Evolutionary conservation across 305 asterid species (phyloP), one percentile per base, ranked within the genome.

Genomic region (Caryopteris hybrid): DNA sequence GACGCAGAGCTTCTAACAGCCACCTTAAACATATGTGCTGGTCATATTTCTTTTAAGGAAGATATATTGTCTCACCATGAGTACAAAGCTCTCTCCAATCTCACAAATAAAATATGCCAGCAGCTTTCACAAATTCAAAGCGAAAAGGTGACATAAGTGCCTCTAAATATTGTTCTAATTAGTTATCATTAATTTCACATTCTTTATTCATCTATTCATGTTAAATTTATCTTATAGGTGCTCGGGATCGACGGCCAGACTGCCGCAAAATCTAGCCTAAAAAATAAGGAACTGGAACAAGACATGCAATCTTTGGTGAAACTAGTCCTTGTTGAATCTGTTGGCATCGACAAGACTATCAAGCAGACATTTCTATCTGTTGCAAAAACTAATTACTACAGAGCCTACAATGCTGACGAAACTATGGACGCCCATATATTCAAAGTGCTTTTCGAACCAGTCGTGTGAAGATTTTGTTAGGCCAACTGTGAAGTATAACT

Each of bases 21-120:
- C 61, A 69, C 74, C 10, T 9, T 69, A 45, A 69, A 69, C 74
- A 34, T 16, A 0, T 69, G 74, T 22, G 67, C 53, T 0, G 61
- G 74, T 3, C 50, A 68, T 45, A 34, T 48, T 4, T 41, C 6
- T 27, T 34, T 68, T 10, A 46, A 55, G 11, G 60, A 58, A 34
- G 43, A 69, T 12, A 59, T 58, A 12, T 4, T 48, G 3, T 47
- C 68, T 20, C 61, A 58, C 51, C 5, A n/a, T 0, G 74, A 69
- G 21, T 69, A 69, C 68, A 58, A 11, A 5, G 10, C 67, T 59
- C 74, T 69, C 67, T 69, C 74, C 53, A 14, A 12, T 8, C 74
- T 58, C 10, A 47, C 74, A 0, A 69, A 12, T 23, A 58, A 16
- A 14, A 69, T 69, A 22, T 69, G 74, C 17, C 68, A 22, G 14